phyloP scores from a whole-genome alignment of 2,329 filamentous ascomycete genomes.

The Calonectria pseudoreteaudii region DNA sequence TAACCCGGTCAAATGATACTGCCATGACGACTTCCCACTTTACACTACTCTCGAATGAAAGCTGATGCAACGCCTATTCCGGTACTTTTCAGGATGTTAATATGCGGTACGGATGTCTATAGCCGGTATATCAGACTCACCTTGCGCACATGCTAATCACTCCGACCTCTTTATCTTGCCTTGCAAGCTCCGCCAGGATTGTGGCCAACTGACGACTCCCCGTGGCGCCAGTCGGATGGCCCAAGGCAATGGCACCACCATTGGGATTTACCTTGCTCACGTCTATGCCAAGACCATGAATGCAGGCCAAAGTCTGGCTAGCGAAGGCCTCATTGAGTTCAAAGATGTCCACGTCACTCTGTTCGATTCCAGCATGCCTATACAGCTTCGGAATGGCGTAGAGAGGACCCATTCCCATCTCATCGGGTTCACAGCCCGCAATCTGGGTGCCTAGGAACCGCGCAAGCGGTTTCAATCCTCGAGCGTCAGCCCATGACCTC shows the following conservation, averaged over 20 bases:
- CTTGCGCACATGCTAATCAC: not conserved
- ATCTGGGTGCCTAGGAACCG: not conserved
- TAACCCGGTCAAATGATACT: no score
- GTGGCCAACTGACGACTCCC: not conserved
- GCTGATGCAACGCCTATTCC: not conserved
- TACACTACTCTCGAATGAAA: not conserved
- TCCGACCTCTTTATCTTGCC: not conserved
- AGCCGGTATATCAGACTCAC: not conserved
- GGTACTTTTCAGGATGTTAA: not conserved
- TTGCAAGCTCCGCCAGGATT: not conserved
- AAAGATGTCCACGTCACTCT: not conserved
- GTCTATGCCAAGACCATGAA: not conserved
- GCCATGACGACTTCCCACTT: not conserved
- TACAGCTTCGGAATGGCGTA: not conserved
- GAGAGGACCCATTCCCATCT: not conserved
- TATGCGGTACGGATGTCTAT: not conserved
- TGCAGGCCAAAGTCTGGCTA: not conserved
- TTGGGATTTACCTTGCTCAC: not conserved
- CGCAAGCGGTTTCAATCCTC: not conserved
- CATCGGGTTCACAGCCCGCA: not conserved
- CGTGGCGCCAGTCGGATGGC: not conserved
- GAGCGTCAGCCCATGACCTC: not conserved
- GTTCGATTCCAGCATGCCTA: not conserved
- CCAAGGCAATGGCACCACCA: not conserved
- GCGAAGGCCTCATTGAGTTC: not conserved